Conservation (phyloP, 768 basidiomycete species). For the Cystofilobasidium capitatum region DNA sequence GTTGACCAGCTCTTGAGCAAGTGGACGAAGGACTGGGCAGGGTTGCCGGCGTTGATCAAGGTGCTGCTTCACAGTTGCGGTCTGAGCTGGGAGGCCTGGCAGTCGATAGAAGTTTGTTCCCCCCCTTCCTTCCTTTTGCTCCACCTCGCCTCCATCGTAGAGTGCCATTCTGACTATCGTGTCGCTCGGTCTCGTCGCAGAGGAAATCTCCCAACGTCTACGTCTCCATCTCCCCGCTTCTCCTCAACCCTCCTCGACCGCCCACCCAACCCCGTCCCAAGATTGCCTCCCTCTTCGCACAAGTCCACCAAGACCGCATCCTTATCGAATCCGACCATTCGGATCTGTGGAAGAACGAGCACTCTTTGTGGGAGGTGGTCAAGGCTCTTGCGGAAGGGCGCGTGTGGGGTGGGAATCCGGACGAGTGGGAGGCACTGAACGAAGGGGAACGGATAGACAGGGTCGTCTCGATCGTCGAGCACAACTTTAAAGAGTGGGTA, state of each 20-base stretch:
- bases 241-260: neutral
- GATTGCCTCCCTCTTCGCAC: constrained; percentile 55
- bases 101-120: constrained; percentile 56
- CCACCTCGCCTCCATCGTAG: neutral
- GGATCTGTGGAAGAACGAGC: constrained; percentile 51
- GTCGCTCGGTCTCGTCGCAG: constrained; percentile 41
- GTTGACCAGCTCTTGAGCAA: constrained; percentile 57
- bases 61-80: constrained; percentile 88
- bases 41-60: constrained; percentile 57
- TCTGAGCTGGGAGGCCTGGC: constrained; percentile 65
- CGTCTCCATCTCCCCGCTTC: constrained; percentile 59
- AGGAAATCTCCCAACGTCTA: constrained; percentile 65
- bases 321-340: constrained; percentile 81
- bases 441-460: neutral
- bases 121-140: neutral
- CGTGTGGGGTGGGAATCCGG: constrained; percentile 48
- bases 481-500: neutral
- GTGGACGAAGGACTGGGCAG: constrained; percentile 46
- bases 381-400: constrained; percentile 60
- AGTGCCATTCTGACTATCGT: neutral
- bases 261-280: constrained; percentile 66
- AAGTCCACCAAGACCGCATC: constrained; percentile 56
- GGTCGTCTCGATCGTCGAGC: neutral
- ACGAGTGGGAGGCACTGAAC: neutral
- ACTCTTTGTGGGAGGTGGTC: constrained; percentile 68